phyloP scores from a whole-genome alignment of 2,329 filamentous ascomycete species.

The Ophiostoma fasciatum region DNA sequence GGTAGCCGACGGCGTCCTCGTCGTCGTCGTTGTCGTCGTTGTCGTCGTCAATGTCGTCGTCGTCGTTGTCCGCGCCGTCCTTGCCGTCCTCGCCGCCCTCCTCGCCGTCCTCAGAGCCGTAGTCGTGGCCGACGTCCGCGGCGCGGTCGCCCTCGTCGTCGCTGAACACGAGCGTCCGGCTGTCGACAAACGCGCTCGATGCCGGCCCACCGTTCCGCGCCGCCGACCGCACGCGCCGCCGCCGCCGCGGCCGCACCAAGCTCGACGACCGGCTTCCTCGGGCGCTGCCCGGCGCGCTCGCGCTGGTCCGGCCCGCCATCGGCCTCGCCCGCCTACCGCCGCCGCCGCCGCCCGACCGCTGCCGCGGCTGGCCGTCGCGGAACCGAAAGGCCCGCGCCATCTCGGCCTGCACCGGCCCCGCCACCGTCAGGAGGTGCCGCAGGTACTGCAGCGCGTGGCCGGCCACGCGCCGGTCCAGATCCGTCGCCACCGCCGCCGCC shows the following conservation, averaged over 20 bases:
- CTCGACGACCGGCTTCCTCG: not conserved
- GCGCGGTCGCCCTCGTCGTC: conserved; percentile 1
- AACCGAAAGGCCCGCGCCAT: conserved; percentile 64
- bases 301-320: not conserved
- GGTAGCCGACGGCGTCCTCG: conserved; percentile 37
- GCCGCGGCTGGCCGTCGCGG: conserved; percentile 12
- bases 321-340: not conserved
- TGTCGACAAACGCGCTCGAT: conserved; percentile 9
- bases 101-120: conserved; percentile 7
- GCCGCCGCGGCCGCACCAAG: conserved; percentile 13
- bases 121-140: not conserved
- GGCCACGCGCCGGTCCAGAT: conserved; percentile 44
- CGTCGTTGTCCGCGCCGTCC: not conserved
- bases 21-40: conserved; percentile 30
- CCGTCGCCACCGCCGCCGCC: too few relatives aligned
- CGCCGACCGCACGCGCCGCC: conserved; percentile 13
- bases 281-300: conserved; percentile 14
- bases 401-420: conserved; percentile 56
- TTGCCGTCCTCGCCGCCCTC: conserved; percentile 23
- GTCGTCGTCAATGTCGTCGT: conserved; percentile 19
- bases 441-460: conserved; percentile 57
- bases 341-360: not conserved
- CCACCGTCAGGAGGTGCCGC: conserved; percentile 45
- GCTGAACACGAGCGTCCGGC: conserved; percentile 1
- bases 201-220: not conserved